A percentile compares a stretch with the other conserved stretches of the same genome.
phyloP scores from a whole-genome alignment of 2,329 filamentous ascomycete genomes.

The Neofusicoccum umdonicola region DNA sequence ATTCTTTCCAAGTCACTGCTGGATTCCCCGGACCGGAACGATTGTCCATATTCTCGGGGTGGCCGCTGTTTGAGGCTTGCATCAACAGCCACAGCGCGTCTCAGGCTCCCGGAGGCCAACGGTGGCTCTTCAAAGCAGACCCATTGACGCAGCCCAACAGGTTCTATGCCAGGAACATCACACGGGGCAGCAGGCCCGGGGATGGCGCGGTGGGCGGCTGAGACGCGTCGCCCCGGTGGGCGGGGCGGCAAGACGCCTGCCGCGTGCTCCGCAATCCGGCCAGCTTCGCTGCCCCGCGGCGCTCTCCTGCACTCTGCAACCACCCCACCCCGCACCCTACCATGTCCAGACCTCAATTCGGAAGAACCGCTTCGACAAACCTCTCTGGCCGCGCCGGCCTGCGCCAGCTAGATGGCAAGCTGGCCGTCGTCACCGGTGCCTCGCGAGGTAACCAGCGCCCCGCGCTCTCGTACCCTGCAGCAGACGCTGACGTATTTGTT shows the following conservation, averaged over 20 bases:
- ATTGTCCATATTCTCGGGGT: too few relatives aligned
- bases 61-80: too few relatives aligned
- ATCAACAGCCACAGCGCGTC: too few relatives aligned
- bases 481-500: constrained; percentile 3
- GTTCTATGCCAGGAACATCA: too few relatives aligned
- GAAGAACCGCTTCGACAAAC: constrained; percentile 41
- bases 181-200: too few relatives aligned
- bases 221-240: not conserved
- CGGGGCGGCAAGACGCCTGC: not conserved
- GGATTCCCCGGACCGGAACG: too few relatives aligned
- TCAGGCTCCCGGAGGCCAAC: too few relatives aligned
- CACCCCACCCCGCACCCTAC: not conserved
- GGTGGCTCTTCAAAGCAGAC: too few relatives aligned
- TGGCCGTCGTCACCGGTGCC: constrained; percentile 76
- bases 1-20: too few relatives aligned
- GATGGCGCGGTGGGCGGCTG: not conserved
- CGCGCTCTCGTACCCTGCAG: not conserved
- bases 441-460: constrained; percentile 60
- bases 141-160: too few relatives aligned
- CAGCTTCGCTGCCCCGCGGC: not conserved
- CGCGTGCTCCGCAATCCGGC: not conserved
- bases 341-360: constrained; percentile 39
- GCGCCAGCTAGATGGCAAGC: constrained; percentile 62
- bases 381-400: constrained; percentile 29
- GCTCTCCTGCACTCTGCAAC: not conserved